These are phyloP conservation scores for Collariella sp. DNA, from an alignment of 495 filamentous ascomycete genomes.

Conservation along the genomic window DNA sequence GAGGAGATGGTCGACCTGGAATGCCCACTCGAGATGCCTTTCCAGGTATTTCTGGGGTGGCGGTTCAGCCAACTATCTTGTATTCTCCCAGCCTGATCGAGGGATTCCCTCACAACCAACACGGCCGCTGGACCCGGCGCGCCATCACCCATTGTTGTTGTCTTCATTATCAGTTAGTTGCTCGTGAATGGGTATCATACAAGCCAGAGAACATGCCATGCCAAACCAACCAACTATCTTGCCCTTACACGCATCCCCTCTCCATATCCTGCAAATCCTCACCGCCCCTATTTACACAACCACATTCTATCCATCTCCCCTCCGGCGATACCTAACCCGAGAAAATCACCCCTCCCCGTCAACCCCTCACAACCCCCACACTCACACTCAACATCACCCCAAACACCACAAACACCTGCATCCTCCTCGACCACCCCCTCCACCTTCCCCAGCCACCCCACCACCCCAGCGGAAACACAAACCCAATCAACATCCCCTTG, in stretches of 20 bases:
- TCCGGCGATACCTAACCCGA: background rate
- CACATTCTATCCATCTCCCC: too few relatives aligned
- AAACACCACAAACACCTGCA: slow-evolving; percentile 73
- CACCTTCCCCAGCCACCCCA: slow-evolving; percentile 77
- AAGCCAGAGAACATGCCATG: too few relatives aligned
- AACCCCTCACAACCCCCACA: slow-evolving; percentile 37
- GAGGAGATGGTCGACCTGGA: background rate
- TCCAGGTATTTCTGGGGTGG: too few relatives aligned
- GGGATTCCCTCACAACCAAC: background rate
- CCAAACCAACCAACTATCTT: background rate
- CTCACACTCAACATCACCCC: slow-evolving; percentile 53
- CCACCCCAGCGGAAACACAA: slow-evolving; percentile 85
- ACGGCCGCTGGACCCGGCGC: slow-evolving; percentile 7
- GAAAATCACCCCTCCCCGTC: slow-evolving; percentile 16
- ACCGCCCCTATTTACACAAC: background rate
- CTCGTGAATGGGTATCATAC: slow-evolving; percentile 1
- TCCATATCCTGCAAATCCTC: background rate
- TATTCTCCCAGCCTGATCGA: background rate
- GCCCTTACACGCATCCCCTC: background rate
- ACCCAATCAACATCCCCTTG: slow-evolving; percentile 80
- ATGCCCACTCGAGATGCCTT: background rate
- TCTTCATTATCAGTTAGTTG: background rate
- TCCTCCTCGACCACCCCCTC: slow-evolving; percentile 77
- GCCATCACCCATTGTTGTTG: slow-evolving; percentile 5
- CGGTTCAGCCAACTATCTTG: background rate